A percentile compares a stretch with the other conserved stretches of the same genome.
These are phyloP conservation scores for Eimeria zaria DNA, from an alignment of 169 alveolate genomes.

Conservation along the genomic window DNA sequence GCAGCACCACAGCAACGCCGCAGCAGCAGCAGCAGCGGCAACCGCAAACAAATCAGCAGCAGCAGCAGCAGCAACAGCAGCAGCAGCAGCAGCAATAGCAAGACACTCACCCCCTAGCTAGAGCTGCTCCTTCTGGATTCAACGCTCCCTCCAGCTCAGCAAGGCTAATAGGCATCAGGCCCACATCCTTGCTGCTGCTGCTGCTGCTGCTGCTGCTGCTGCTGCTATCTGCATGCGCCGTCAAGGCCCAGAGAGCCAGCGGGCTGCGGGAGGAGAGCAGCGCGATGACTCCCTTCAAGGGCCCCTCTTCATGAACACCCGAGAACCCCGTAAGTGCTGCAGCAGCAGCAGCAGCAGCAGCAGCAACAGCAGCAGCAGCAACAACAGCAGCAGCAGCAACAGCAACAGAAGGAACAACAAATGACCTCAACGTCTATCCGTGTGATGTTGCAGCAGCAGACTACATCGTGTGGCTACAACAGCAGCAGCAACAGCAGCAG, in stretches of 20 bases:
- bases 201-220: constrained; percentile 61
- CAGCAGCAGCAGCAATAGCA: constrained; percentile 18
- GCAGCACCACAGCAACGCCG: neutral
- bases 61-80: constrained; percentile 36
- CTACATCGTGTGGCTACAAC: neutral
- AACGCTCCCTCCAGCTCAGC: constrained; percentile 11
- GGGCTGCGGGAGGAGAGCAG: constrained; percentile 42
- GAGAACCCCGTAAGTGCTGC: neutral
- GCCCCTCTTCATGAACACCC: neutral
- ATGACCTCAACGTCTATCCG: no score
- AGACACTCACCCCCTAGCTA: constrained; percentile 31
- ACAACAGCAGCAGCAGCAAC: no score
- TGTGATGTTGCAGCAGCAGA: no score
- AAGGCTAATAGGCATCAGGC: constrained; percentile 1
- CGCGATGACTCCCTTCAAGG: constrained; percentile 2
- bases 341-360: constrained; percentile 30
- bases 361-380: constrained; percentile 32
- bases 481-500: constrained; percentile 10
- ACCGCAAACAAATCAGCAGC: no score
- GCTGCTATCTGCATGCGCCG: neutral
- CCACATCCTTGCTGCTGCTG: constrained; percentile 22
- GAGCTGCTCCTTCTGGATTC: constrained; percentile 38
- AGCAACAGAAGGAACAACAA: no score
- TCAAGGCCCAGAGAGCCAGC: constrained; percentile 48
- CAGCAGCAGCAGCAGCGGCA: neutral